These are phyloP conservation scores for Solanum hybrid DNA, from an alignment of 305 asterid genomes.

Conservation along the genomic window DNA sequence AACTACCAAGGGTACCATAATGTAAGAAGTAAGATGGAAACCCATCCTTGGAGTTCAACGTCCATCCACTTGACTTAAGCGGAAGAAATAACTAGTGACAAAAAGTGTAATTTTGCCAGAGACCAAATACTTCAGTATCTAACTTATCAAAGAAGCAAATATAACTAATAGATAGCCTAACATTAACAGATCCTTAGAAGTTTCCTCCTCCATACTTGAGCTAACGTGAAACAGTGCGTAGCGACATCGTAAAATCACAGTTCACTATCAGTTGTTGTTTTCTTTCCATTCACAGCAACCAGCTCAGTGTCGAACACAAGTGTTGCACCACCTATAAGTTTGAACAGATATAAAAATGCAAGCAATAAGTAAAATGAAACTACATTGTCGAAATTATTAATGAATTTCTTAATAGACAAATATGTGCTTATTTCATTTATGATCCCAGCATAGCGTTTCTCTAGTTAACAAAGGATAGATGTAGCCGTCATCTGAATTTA, in stretches of 20 bases:
- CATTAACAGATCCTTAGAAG: not conserved
- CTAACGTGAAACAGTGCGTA: not conserved
- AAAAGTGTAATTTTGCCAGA: not conserved
- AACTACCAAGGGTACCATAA: not conserved
- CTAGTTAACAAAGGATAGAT: not conserved
- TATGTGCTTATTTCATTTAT: not conserved
- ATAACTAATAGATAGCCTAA: not conserved
- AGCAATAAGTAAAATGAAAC: not conserved
- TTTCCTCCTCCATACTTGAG: not conserved
- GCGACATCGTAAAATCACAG: not conserved
- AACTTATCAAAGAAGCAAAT: not conserved
- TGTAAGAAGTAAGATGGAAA: not conserved
- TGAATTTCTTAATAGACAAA: not conserved
- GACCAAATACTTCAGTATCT: not conserved
- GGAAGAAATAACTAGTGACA: not conserved
- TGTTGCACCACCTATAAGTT: slow-evolving; percentile 78
- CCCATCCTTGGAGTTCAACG: not conserved
- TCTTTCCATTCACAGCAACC: slow-evolving; percentile 81
- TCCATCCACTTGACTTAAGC: not conserved
- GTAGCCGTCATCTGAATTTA: not conserved
- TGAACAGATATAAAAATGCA: not conserved
- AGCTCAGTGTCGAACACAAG: slow-evolving; percentile 88
- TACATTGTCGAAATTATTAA: not conserved
- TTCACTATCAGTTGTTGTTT: slow-evolving; percentile 32
- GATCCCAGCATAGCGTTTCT: not conserved